phyloP scores from a whole-genome alignment of 108 stramenopile species.

The Schizochytrium sp. region DNA sequence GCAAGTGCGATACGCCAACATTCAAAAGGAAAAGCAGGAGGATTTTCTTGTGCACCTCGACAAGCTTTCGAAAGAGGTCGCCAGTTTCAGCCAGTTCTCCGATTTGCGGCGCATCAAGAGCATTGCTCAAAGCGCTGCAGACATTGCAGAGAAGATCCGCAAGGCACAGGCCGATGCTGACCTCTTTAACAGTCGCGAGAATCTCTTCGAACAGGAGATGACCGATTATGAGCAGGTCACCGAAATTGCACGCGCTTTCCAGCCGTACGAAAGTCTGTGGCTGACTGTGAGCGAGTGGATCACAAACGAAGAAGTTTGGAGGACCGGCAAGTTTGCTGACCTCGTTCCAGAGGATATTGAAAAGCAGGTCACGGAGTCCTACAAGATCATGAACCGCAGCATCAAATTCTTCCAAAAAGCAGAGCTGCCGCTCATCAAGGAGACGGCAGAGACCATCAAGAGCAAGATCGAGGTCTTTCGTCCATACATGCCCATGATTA shows the following conservation, averaged over 20 bases:
- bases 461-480: slow-evolving; percentile 29
- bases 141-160: slow-evolving; percentile 25
- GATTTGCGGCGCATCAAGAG: slow-evolving; percentile 37
- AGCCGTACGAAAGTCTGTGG: slow-evolving; percentile 58
- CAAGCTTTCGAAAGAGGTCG: slow-evolving; percentile 42
- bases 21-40: slow-evolving; percentile 50
- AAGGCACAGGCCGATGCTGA: slow-evolving; percentile 38
- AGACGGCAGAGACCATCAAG: slow-evolving; percentile 47
- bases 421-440: slow-evolving; percentile 34
- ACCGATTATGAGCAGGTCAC: slow-evolving; percentile 54
- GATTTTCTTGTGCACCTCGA: slow-evolving; percentile 39
- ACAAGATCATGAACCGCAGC: slow-evolving; percentile 46
- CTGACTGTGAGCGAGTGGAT: slow-evolving; percentile 45
- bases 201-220: slow-evolving; percentile 41
- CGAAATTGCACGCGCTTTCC: slow-evolving; percentile 42
- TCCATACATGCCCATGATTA: slow-evolving; percentile 45
- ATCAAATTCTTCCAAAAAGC: slow-evolving; percentile 41
- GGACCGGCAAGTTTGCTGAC: slow-evolving; percentile 28
- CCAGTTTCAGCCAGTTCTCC: slow-evolving; percentile 22
- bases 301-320: slow-evolving; percentile 32
- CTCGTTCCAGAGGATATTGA: slow-evolving; percentile 50
- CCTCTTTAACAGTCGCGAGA: slow-evolving; percentile 53
- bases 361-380: slow-evolving; percentile 24
- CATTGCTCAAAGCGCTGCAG: slow-evolving; percentile 31
- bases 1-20: slow-evolving; percentile 29